Evolutionary conservation across 805 yeast genomes (phyloP), one percentile per base, ranked within the genome.

Genomic region (Schwanniomyces sp.): DNA sequence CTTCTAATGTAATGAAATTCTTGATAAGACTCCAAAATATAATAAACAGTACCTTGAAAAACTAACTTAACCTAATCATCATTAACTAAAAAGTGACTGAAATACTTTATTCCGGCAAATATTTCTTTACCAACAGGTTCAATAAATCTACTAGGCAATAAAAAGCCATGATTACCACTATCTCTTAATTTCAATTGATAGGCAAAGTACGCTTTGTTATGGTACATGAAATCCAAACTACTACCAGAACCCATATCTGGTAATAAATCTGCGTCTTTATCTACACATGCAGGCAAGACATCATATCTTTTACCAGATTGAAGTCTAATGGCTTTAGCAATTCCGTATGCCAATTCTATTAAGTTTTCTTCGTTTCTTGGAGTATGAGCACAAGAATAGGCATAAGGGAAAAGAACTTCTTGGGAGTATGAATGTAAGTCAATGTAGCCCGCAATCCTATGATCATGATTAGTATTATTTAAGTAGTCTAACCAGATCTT

Each of bases 341-440:
- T 70, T 1, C 95, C 96, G 63, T 85, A 89, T 0, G 91, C 92
- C 52, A 88, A 70, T 61, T 89, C 96, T 30, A 88, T 68, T 61
- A 89, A 71, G 57, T 89, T 89, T 58, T 89, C 96, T 53, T 82
- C 79, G 59, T 89, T 96, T 34, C 92, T 67, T 16, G 96, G 96
- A 41, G 74, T 64, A 28, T 81, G 81, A 26, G 76, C 78, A 64
- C 96, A 89, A 1, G 91, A 82, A 60, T 77, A 89, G 0, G 94
- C 92, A 59, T 86, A 89, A 1, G 96, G 96, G 61, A 84, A 87
- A 25, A 89, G 69, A 26, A 90, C 79, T 55, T 88, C 92, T 63
- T 89, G 92, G 1, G 96, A 81, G 62, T 90, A 90, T 1, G 96
- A 86, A 61, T 88, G 96, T 54, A 88, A 75, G 63, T 91, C 96